Percentiles rank a stretch among this genome's conserved stretches.
These are phyloP conservation scores for Rhizopus arrhizus DNA, from an alignment of 371 early-diverging fungal genomes.

Conservation along the genomic window DNA sequence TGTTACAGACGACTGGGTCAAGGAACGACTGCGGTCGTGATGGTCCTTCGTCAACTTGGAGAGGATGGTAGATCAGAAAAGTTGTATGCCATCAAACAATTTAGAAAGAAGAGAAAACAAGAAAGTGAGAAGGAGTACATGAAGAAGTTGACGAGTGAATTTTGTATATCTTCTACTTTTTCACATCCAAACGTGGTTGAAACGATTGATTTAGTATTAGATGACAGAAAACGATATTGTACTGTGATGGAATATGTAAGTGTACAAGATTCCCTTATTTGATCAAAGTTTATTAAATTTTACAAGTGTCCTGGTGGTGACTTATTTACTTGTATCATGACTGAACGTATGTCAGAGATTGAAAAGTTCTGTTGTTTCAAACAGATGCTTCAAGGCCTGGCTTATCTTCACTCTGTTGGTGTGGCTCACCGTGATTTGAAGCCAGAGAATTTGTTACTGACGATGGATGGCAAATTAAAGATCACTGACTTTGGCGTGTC, in stretches of 20 bases:
- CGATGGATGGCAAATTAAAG: constrained; percentile 80
- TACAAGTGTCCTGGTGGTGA: constrained; percentile 84
- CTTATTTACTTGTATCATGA: constrained; percentile 73
- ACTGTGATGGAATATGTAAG: constrained; percentile 90
- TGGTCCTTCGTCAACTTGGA: constrained; percentile 75
- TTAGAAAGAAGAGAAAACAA: constrained; percentile 80
- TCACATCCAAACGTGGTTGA: constrained; percentile 82
- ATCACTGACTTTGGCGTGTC: constrained; percentile 98
- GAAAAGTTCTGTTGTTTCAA: constrained; percentile 89
- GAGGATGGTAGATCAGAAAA: constrained; percentile 56
- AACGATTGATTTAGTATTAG: constrained; percentile 91
- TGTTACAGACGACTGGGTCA: constrained; percentile 80
- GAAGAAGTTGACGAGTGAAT: constrained; percentile 88
- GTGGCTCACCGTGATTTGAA: constrained; percentile 93
- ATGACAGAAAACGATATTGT: constrained; percentile 89
- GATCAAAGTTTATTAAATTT: constrained; percentile 23
- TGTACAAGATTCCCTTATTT: constrained; percentile 32
- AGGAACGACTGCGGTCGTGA: constrained; percentile 92
- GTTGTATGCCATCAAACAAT: constrained; percentile 90
- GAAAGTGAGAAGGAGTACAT: constrained; percentile 89
- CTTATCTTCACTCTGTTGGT: constrained; percentile 90
- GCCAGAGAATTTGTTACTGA: constrained; percentile 91
- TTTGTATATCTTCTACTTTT: constrained; percentile 88
- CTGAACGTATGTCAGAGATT: constrained; percentile 70
- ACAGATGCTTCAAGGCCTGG: constrained; percentile 88